These are phyloP conservation scores for Beauveria sp. DNA, from an alignment of 2,329 filamentous ascomycete genomes.

Conservation along the genomic window DNA sequence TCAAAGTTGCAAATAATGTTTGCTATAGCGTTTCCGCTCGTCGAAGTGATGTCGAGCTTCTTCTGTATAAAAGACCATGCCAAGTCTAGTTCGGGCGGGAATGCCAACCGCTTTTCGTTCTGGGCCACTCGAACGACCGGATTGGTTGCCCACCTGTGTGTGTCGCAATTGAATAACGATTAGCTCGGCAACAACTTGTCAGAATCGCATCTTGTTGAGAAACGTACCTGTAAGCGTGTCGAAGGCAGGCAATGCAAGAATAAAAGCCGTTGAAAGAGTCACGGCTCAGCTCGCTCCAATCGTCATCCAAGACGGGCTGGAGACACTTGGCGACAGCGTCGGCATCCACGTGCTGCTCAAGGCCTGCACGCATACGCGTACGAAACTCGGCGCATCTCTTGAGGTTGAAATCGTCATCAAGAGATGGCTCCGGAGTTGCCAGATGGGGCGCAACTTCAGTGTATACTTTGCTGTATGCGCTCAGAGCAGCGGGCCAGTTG, in stretches of 20 bases:
- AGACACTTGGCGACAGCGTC: background rate
- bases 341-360: background rate
- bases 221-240: background rate
- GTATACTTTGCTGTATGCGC: background rate
- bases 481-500: background rate
- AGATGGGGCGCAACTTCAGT: background rate
- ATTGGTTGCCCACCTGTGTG: constrained; percentile 1
- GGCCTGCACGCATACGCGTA: background rate
- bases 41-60: background rate
- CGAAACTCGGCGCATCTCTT: background rate
- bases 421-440: background rate
- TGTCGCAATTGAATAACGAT: background rate
- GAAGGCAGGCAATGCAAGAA: background rate
- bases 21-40: background rate
- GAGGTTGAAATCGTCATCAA: background rate
- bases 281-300: background rate
- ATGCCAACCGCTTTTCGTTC: background rate
- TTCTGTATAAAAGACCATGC: constrained; percentile 1
- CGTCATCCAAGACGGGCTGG: background rate
- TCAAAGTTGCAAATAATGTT: constrained; percentile 3
- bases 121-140: background rate
- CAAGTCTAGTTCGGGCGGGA: background rate
- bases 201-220: too few relatives aligned
- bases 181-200: background rate
- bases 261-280: constrained; percentile 6